These are phyloP conservation scores for Aspergillus heteromorphus DNA, from an alignment of 495 filamentous ascomycete genomes.

Conservation along the genomic window DNA sequence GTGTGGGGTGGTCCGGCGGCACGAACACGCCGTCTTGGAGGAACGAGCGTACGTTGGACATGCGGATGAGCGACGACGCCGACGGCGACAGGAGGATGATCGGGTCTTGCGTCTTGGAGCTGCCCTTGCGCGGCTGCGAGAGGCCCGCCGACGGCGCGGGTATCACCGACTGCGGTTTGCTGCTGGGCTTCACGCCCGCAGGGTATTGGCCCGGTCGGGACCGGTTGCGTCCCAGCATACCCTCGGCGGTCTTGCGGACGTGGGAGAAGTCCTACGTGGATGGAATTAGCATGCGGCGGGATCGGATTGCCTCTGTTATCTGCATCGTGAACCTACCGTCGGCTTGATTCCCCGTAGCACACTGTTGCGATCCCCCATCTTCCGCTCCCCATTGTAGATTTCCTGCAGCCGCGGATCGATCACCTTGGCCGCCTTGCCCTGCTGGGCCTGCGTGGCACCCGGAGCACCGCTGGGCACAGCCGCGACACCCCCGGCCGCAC, in stretches of 20 bases:
- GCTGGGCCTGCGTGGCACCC: slow-evolving; percentile 49
- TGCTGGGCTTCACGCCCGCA: slow-evolving; percentile 38
- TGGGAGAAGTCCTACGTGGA: slow-evolving; percentile 80
- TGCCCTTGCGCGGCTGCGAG: slow-evolving; percentile 37
- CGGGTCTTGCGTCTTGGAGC: slow-evolving; percentile 66
- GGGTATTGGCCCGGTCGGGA: slow-evolving; percentile 40
- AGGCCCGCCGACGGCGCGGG: slow-evolving; percentile 42
- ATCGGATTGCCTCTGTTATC: background rate
- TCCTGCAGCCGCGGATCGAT: slow-evolving; percentile 75
- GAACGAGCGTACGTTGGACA: slow-evolving; percentile 96
- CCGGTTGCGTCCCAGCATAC: slow-evolving; percentile 66
- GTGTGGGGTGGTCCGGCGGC: slow-evolving; percentile 62
- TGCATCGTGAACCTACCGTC: slow-evolving; percentile 55
- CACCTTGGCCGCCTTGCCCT: slow-evolving; percentile 44
- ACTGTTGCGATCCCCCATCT: slow-evolving; percentile 88
- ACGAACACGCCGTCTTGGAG: slow-evolving; percentile 79
- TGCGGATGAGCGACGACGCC: slow-evolving; percentile 91
- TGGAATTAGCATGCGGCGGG: slow-evolving; percentile 4
- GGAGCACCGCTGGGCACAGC: slow-evolving; percentile 13
- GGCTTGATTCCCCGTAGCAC: slow-evolving; percentile 84
- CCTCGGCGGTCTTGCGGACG: slow-evolving; percentile 77
- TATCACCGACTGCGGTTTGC: slow-evolving; percentile 28
- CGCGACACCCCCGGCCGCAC: slow-evolving; percentile 33
- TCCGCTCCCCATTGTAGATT: slow-evolving; percentile 86
- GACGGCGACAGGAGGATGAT: slow-evolving; percentile 99